These are phyloP conservation scores for Wickerhamomyces strasburgensis DNA, from an alignment of 805 yeast species.

Conservation along the genomic window DNA sequence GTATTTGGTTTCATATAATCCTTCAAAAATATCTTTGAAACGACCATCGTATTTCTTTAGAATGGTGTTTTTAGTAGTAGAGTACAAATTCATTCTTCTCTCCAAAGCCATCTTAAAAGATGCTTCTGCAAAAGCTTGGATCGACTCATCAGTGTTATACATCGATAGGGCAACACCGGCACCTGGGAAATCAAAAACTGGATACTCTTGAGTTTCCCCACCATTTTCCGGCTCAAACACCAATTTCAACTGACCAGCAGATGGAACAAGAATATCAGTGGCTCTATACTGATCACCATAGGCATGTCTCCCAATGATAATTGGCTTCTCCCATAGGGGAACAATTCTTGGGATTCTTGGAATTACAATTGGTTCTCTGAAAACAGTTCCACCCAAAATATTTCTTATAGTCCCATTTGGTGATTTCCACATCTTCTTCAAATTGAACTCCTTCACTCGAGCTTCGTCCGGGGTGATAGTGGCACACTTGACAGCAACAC, in stretches of 20 bases:
- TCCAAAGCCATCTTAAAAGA: conserved; percentile 84
- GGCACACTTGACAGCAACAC: conserved; percentile 96
- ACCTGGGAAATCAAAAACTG: conserved; percentile 63
- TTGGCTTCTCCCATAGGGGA: conserved; percentile 92
- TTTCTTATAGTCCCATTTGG: conserved; percentile 98
- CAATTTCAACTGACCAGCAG: conserved; percentile 74
- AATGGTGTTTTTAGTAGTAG: conserved; percentile 93
- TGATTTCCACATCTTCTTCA: conserved; percentile 96
- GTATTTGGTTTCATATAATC: conserved; percentile 66
- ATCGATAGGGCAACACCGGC: conserved; percentile 80
- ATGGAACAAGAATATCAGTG: conserved; percentile 74
- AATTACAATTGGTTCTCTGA: conserved; percentile 93
- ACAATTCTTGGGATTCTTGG: conserved; percentile 83
- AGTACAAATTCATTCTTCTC: conserved; percentile 72
- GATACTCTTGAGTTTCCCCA: conserved; percentile 44
- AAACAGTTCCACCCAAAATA: conserved; percentile 92
- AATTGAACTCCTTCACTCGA: conserved; percentile 82
- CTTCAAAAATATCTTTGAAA: conserved; percentile 90
- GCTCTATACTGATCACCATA: conserved; percentile 97
- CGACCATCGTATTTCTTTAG: conserved; percentile 92
- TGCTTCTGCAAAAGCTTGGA: conserved; percentile 85
- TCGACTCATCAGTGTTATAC: conserved; percentile 95
- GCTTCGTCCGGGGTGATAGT: conserved; percentile 98
- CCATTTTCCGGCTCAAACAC: conserved; percentile 71
- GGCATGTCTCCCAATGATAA: conserved; percentile 96